Percentiles rank a stretch among this genome's conserved stretches.
Conservation (phyloP, 2,329 filamentous ascomycete genomes). For the Ascocoryne sarcoides region DNA sequence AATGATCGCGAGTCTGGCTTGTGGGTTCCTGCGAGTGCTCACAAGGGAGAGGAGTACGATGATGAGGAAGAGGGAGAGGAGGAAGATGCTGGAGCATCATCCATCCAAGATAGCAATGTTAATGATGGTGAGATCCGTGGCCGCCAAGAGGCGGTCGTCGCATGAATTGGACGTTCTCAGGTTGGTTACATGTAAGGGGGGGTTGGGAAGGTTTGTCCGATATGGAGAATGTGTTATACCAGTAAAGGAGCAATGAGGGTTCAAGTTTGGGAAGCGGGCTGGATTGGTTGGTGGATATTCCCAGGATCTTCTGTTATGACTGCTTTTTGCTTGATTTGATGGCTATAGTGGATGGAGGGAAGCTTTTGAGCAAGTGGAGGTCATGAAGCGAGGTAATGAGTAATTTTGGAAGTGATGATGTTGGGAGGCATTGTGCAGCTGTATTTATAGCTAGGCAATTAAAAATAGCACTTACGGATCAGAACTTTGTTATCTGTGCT, state of each 20-base stretch:
- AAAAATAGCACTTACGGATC: too few relatives aligned
- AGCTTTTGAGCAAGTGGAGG: too few relatives aligned
- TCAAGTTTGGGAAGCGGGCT: slow-evolving; percentile 1
- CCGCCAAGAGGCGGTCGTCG: slow-evolving; percentile 39
- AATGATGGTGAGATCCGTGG: slow-evolving; percentile 47
- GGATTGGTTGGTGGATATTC: slow-evolving; percentile 15
- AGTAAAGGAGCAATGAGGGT: slow-evolving; percentile 4
- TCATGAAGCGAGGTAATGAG: slow-evolving; percentile 14
- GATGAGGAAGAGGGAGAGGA: slow-evolving; percentile 60
- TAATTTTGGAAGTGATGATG: slow-evolving; percentile 5
- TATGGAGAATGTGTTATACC: too few relatives aligned
- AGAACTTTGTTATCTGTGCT: too few relatives aligned
- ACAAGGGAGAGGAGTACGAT: slow-evolving; percentile 48
- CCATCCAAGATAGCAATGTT: slow-evolving; percentile 43
- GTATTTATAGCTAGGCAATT: background rate
- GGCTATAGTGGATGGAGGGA: too few relatives aligned
- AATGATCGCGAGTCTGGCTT: slow-evolving; percentile 68
- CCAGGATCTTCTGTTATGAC: slow-evolving; percentile 14
- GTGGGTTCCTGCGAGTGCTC: slow-evolving; percentile 68
- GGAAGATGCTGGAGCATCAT: slow-evolving; percentile 45
- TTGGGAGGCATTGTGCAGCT: background rate
- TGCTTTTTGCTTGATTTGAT: slow-evolving; percentile 9
- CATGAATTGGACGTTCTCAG: too few relatives aligned
- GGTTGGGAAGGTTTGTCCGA: too few relatives aligned
- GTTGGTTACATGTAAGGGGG: background rate